Evolutionary conservation across 2,329 filamentous ascomycete genomes (phyloP).

Genomic region (Pyrenophora seminiperda): DNA sequence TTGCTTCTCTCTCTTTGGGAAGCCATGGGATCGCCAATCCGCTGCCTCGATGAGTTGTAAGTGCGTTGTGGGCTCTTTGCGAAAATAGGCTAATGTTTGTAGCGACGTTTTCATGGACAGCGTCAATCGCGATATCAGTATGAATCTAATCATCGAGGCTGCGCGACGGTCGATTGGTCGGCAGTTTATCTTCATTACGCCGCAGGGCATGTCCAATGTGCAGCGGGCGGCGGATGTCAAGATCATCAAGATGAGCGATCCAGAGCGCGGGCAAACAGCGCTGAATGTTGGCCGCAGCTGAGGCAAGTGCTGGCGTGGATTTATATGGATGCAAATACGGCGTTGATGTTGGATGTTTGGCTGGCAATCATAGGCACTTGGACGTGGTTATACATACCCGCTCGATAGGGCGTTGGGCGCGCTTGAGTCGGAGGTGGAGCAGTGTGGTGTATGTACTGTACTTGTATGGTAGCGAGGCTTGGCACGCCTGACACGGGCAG

Average conservation of each 20-base stretch:
- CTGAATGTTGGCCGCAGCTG: conserved; percentile 38
- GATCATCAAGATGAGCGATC: conserved; percentile 70
- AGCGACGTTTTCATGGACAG: conserved; percentile 98
- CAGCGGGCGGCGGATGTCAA: conserved; percentile 68
- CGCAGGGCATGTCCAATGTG: conserved; percentile 71
- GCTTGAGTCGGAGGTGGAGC: background rate
- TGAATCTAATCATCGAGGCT: conserved; percentile 88
- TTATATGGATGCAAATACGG: background rate
- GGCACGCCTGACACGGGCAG: too few species aligned
- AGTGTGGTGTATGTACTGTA: background rate
- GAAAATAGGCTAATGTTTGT: conserved; percentile 18
- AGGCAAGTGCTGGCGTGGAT: background rate
- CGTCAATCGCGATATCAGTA: conserved; percentile 90
- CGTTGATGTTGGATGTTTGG: background rate
- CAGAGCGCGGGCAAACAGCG: conserved; percentile 57
- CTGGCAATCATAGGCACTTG: conserved; percentile 8
- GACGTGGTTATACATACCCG: conserved; percentile 34
- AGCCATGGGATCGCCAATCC: conserved; percentile 92
- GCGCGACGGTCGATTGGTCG: conserved; percentile 85
- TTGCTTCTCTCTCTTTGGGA: conserved; percentile 93
- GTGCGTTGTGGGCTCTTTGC: conserved; percentile 26
- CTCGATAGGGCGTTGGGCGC: conserved; percentile 12
- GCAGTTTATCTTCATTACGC: conserved; percentile 96
- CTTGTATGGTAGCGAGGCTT: background rate
- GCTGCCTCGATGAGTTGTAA: conserved; percentile 91